Conservation (phyloP, 73 alveolate species). For the Paramecium biaurelia region DNA sequence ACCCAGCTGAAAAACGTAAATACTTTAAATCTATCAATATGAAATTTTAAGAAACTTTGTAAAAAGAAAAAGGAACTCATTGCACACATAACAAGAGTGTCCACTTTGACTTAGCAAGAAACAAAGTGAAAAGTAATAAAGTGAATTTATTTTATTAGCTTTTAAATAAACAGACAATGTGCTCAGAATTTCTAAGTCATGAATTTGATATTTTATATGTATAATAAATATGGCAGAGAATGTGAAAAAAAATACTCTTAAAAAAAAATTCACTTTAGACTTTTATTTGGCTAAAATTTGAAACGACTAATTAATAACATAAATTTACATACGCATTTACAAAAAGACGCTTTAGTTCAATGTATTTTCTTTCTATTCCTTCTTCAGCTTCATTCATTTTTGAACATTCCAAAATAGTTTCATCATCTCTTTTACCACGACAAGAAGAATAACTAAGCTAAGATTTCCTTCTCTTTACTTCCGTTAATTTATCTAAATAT, state of each 20-base stretch:
- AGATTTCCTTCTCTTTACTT: neutral
- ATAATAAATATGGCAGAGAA: constrained; percentile 7
- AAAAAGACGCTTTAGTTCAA: neutral
- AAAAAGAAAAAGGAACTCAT: constrained; percentile 31
- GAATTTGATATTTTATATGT: constrained; percentile 17
- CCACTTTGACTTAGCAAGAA: neutral
- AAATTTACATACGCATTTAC: constrained; percentile 25
- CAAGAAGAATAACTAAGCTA: neutral
- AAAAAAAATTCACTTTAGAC: neutral
- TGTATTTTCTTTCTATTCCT: neutral
- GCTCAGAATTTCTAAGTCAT: constrained; percentile 32
- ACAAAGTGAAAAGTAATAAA: constrained; percentile 25
- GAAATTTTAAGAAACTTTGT: neutral
- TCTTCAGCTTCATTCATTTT: constrained; percentile 23
- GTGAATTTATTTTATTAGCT: neutral
- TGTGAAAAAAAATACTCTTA: neutral
- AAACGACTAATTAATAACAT: neutral
- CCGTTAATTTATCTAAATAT: neutral
- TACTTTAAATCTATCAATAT: neutral
- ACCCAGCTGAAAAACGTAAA: constrained; percentile 45
- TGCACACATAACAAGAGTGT: neutral
- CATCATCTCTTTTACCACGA: neutral
- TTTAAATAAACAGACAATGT: constrained; percentile 20
- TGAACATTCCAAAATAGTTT: neutral
- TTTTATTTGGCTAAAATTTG: neutral